These are phyloP conservation scores for Cynanchum wilfordii DNA, from an alignment of 257 asterid genomes.

Conservation along the genomic window DNA sequence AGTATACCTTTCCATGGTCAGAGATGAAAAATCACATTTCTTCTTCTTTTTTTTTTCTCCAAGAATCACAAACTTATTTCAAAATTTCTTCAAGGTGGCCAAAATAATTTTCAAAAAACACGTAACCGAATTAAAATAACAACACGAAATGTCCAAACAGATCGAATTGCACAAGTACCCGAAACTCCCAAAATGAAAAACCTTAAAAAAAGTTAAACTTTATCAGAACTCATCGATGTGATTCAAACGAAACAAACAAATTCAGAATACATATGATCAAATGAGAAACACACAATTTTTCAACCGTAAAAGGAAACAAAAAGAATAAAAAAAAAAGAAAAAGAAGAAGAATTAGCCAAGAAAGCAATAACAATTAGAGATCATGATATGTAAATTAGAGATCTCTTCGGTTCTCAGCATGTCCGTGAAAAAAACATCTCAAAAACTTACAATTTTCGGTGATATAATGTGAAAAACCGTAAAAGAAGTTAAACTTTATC, in stretches of 20 bases:
- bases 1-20: neutral
- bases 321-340: neutral
- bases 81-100: neutral
- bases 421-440: too few relatives aligned
- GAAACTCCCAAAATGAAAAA: neutral
- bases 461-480: too few relatives aligned
- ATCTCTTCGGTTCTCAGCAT: too few relatives aligned
- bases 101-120: neutral
- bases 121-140: neutral
- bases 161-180: neutral
- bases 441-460: too few relatives aligned
- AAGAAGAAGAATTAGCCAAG: neutral
- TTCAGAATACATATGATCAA: neutral
- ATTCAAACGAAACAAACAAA: too few relatives aligned
- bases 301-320: neutral
- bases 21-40: neutral
- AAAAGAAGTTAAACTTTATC: neutral
- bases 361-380: too few relatives aligned
- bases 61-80: neutral
- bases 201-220: neutral
- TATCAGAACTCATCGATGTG: neutral
- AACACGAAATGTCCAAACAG: neutral
- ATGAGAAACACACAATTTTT: neutral
- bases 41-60: neutral
- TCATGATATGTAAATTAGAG: too few relatives aligned